Conservation (phyloP, 1,284 basidiomycete species). For the Leccinum subrobustum region DNA sequence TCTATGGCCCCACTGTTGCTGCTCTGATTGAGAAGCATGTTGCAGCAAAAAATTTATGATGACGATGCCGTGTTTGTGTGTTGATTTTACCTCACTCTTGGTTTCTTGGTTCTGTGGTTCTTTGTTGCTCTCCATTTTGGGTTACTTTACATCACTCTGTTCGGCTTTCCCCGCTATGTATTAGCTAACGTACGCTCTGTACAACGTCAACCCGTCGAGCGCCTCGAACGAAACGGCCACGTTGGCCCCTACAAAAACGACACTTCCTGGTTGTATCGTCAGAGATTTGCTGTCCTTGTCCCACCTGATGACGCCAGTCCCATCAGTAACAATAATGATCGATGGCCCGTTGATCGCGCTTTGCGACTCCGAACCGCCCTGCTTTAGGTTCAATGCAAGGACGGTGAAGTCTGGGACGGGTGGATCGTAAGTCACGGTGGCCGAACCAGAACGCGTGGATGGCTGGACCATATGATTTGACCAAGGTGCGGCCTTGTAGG, state of each 20-base stretch:
- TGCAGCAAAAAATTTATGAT: constrained; percentile 32
- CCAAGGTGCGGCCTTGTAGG: constrained; percentile 75
- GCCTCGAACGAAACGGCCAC: constrained; percentile 43
- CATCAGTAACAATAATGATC: constrained; percentile 76
- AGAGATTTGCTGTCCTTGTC: constrained; percentile 39
- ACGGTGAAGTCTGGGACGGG: constrained; percentile 96
- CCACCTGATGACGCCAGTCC: constrained; percentile 58
- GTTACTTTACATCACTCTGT: not conserved
- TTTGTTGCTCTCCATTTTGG: not conserved
- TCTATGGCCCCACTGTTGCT: constrained; percentile 54
- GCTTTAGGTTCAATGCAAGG: constrained; percentile 56
- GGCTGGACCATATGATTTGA: constrained; percentile 72
- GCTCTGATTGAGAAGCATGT: constrained; percentile 59
- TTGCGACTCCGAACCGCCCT: constrained; percentile 53
- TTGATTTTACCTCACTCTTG: not conserved
- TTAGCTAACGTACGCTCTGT: constrained; percentile 61
- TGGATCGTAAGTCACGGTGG: constrained; percentile 73
- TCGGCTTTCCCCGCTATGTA: not conserved
- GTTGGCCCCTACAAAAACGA: constrained; percentile 84
- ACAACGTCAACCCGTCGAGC: constrained; percentile 46
- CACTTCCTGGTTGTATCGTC: constrained; percentile 66
- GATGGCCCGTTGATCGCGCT: constrained; percentile 78
- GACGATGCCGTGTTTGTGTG: not conserved
- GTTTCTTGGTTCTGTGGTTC: constrained; percentile 1
- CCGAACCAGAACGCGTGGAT: constrained; percentile 42